Percentiles rank a stretch among this genome's conserved stretches.
Conservation (phyloP, 306 rosid species). For the Cucurbita pepo region DNA sequence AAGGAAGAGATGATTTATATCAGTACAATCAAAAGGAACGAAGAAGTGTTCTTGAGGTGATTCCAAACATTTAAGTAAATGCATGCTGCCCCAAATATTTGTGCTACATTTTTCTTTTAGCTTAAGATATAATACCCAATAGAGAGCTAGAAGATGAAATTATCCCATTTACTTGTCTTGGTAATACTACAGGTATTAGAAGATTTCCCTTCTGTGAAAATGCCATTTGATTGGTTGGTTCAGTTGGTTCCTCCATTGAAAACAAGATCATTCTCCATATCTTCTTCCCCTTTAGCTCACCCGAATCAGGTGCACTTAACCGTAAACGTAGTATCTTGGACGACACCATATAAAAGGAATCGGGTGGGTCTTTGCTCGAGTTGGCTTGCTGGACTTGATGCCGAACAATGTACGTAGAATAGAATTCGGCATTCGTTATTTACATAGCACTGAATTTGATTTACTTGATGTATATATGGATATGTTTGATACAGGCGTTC, state of each 20-base stretch:
- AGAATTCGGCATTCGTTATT: neutral
- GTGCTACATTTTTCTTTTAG: neutral
- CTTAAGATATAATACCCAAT: neutral
- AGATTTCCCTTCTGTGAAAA: conserved; percentile 84
- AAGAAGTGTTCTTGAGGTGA: conserved; percentile 84
- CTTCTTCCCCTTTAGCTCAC: conserved; percentile 56
- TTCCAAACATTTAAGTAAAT: neutral
- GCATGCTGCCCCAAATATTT: neutral
- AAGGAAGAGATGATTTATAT: conserved; percentile 94
- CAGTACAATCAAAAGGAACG: conserved; percentile 90
- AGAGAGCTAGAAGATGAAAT: neutral
- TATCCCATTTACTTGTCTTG: neutral
- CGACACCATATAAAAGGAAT: conserved; percentile 67
- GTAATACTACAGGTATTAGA: conserved; percentile 38
- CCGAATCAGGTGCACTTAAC: conserved; percentile 80
- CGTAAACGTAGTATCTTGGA: conserved; percentile 64
- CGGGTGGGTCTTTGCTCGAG: conserved; percentile 66
- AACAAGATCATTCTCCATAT: conserved; percentile 74
- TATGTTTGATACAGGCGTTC: conserved; percentile 24
- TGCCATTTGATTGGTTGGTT: conserved; percentile 88
- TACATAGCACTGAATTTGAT: neutral
- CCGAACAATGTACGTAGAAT: conserved; percentile 31
- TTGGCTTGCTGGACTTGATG: conserved; percentile 72
- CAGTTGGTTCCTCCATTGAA: conserved; percentile 84
- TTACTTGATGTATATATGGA: neutral